phyloP scores from a whole-genome alignment of 176 grass and related monocot species.

The Oryza glaberrima region DNA sequence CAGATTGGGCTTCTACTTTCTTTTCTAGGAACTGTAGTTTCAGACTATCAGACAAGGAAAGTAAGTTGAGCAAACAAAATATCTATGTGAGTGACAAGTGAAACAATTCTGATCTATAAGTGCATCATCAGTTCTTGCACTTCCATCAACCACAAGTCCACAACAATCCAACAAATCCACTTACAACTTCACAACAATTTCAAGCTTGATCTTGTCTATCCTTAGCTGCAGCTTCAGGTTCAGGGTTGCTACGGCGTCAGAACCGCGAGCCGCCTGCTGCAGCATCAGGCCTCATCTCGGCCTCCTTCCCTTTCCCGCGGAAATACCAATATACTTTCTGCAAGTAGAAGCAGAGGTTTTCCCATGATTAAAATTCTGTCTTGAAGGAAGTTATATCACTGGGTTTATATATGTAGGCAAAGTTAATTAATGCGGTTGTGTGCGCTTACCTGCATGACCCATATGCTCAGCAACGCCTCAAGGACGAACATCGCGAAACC shows the following conservation, averaged over 20 bases:
- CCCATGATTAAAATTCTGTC: not conserved
- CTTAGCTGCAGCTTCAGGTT: too few relatives aligned
- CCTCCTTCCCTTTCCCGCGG: conserved; percentile 50
- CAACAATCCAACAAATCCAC: not conserved
- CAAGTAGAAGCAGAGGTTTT: not conserved
- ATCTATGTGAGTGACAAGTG: not conserved
- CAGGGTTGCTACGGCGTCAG: not conserved
- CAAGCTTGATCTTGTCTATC: not conserved
- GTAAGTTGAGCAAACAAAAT: not conserved
- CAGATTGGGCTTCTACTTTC: too few relatives aligned
- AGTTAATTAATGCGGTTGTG: not conserved
- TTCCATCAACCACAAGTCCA: not conserved
- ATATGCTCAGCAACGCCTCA: conserved; percentile 65
- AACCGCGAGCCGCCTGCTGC: conserved; percentile 20
- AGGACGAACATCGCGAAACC: conserved; percentile 59
- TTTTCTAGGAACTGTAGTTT: not conserved
- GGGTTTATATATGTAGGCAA: not conserved
- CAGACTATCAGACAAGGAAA: not conserved
- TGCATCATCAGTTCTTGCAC: not conserved
- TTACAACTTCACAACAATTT: not conserved
- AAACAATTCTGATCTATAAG: not conserved
- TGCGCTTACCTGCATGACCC: conserved; percentile 59
- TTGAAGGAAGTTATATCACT: not conserved
- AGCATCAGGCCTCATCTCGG: conserved; percentile 54
- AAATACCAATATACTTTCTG: conserved; percentile 60